Evolutionary conservation across 805 yeast genomes (phyloP).

Genomic region (Brettanomyces custersianus): DNA sequence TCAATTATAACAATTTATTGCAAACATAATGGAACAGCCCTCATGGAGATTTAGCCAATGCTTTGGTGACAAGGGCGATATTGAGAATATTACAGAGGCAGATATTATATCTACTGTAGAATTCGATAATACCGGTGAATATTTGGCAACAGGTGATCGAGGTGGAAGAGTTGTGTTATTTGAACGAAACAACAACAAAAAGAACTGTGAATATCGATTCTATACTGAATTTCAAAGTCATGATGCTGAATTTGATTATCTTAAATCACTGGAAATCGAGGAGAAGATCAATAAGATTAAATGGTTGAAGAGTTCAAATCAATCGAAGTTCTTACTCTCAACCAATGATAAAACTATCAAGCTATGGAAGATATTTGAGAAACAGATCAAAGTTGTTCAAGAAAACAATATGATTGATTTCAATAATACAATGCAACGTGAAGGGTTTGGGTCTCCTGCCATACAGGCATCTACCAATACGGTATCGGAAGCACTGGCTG

Average conservation of each 20-base stretch:
- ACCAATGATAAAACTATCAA: slow-evolving; percentile 98
- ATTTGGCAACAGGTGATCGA: slow-evolving; percentile 94
- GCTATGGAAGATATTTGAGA: slow-evolving; percentile 92
- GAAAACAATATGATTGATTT: slow-evolving; percentile 72
- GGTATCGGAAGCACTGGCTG: slow-evolving; percentile 6
- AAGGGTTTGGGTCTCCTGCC: no score
- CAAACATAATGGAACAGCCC: slow-evolving; percentile 26
- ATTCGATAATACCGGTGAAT: slow-evolving; percentile 91
- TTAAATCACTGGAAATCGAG: slow-evolving; percentile 92
- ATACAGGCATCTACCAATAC: not conserved
- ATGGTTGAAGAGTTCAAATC: slow-evolving; percentile 86
- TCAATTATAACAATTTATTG: no score
- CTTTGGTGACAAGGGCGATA: slow-evolving; percentile 97
- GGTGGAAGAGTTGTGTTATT: slow-evolving; percentile 97
- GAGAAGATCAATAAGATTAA: slow-evolving; percentile 96
- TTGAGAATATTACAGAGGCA: slow-evolving; percentile 90
- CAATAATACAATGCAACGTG: not conserved
- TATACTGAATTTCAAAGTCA: slow-evolving; percentile 96
- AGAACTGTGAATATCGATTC: slow-evolving; percentile 88
- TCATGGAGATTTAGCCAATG: slow-evolving; percentile 89
- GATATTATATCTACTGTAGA: slow-evolving; percentile 96
- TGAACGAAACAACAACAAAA: slow-evolving; percentile 71
- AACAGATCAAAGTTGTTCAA: slow-evolving; percentile 82
- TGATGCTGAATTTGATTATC: slow-evolving; percentile 96
- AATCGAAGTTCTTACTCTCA: slow-evolving; percentile 81